Percentiles rank a stretch among this genome's conserved stretches.
Evolutionary conservation across 1,284 basidiomycete genomes (phyloP).

Genomic region (Takashimella koratensis): DNA sequence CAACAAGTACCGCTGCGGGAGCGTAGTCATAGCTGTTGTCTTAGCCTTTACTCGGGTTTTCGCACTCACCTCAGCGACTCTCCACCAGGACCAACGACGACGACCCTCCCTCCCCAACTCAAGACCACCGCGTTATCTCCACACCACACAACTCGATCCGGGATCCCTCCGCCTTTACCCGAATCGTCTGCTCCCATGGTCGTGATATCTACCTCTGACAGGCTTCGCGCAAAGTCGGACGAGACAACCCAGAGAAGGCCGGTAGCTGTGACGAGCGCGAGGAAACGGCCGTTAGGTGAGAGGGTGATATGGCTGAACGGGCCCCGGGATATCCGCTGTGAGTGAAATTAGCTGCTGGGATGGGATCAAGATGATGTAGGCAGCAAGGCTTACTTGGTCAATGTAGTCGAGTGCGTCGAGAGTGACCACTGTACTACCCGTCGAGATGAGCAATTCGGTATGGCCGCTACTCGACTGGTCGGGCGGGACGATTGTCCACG

Average conservation of each 20-base stretch:
- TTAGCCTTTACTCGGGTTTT: not conserved
- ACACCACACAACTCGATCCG: conserved; percentile 82
- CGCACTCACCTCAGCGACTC: conserved; percentile 72
- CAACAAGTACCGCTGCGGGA: conserved; percentile 70
- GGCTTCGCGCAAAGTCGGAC: conserved; percentile 80
- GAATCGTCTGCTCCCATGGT: conserved; percentile 33
- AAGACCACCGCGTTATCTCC: conserved; percentile 91
- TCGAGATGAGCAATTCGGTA: conserved; percentile 77
- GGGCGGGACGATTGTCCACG: conserved; percentile 82
- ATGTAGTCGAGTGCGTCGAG: conserved; percentile 81
- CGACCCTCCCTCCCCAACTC: conserved; percentile 68
- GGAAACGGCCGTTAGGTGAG: conserved; percentile 88
- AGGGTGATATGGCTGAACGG: conserved; percentile 83
- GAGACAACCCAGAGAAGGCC: conserved; percentile 87
- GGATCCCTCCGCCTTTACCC: conserved; percentile 33
- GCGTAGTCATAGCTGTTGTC: conserved; percentile 69
- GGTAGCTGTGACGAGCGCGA: conserved; percentile 73
- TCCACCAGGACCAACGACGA: conserved; percentile 88
- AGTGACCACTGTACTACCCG: conserved; percentile 66
- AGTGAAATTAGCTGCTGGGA: no score
- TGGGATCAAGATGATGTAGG: not conserved
- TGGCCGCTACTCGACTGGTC: conserved; percentile 81
- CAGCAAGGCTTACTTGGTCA: conserved; percentile 61
- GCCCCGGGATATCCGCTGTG: conserved; percentile 72
- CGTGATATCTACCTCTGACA: conserved; percentile 74